Evolutionary conservation across 306 rosid species (phyloP).

Genomic region (Rosa multiflora): DNA sequence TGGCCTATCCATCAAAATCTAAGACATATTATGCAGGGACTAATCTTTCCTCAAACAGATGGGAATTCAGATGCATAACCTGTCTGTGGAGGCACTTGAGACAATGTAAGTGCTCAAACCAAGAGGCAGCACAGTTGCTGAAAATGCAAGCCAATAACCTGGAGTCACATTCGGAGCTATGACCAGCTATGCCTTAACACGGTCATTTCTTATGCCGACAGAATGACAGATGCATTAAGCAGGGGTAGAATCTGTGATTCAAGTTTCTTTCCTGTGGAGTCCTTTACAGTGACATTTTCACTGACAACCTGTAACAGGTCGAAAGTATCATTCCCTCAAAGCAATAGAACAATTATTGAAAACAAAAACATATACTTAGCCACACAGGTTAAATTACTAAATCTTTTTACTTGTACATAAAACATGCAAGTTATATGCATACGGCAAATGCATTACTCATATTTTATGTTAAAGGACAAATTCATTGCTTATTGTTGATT

Average conservation of each 20-base stretch:
- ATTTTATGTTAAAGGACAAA: too few relatives aligned
- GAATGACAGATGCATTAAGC: constrained; percentile 26
- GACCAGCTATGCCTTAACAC: constrained; percentile 54
- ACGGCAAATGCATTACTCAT: too few relatives aligned
- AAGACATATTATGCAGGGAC: background rate
- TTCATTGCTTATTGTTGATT: too few relatives aligned
- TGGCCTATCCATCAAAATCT: background rate
- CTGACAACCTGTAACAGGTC: constrained; percentile 43
- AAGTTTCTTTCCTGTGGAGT: constrained; percentile 59
- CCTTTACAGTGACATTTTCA: constrained; percentile 59
- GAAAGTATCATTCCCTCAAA: background rate
- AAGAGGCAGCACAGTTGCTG: constrained; percentile 71
- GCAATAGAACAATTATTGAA: background rate
- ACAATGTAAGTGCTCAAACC: constrained; percentile 78
- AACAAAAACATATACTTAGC: background rate
- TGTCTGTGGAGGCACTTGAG: constrained; percentile 33
- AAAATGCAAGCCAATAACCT: constrained; percentile 74
- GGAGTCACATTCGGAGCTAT: constrained; percentile 48
- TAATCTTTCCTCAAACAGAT: background rate
- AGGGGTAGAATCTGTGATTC: constrained; percentile 74
- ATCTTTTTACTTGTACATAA: too few relatives aligned
- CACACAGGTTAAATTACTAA: too few relatives aligned
- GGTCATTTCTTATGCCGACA: constrained; percentile 47
- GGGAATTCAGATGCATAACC: constrained; percentile 4
- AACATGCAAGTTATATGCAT: too few relatives aligned